Conservation (phyloP, 768 basidiomycete species). For the Phaffia australis region DNA sequence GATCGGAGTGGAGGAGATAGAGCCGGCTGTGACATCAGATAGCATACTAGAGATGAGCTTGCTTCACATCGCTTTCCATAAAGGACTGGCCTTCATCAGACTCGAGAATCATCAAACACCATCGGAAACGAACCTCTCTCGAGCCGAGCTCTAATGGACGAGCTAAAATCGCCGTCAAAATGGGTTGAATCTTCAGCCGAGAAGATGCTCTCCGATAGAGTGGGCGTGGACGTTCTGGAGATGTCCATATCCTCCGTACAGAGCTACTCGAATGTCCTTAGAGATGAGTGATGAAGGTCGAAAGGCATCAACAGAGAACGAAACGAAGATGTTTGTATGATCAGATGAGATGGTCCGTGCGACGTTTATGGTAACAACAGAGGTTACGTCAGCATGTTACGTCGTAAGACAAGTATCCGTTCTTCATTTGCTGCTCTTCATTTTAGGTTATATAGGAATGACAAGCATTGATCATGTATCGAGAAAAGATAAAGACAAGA, state of each 20-base stretch:
- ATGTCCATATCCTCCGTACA: slow-evolving; percentile 7
- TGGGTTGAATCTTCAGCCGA: slow-evolving; percentile 20
- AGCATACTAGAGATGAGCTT: neutral
- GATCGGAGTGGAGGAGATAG: slow-evolving; percentile 4
- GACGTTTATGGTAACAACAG: no score
- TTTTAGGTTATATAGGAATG: no score
- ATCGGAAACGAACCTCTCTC: slow-evolving; percentile 10
- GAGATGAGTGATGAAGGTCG: no score
- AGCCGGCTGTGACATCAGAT: slow-evolving; percentile 4
- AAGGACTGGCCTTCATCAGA: neutral
- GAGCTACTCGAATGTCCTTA: no score
- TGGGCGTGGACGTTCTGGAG: slow-evolving; percentile 20
- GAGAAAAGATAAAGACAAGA: no score
- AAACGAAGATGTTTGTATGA: no score
- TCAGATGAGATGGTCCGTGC: no score
- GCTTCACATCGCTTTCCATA: neutral
- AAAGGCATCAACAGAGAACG: no score
- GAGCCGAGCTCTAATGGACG: neutral
- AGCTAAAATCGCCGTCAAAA: slow-evolving; percentile 9
- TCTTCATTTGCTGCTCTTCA: no score
- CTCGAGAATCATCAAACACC: neutral
- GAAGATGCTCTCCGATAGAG: slow-evolving; percentile 21
- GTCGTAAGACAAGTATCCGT: no score
- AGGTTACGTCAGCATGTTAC: no score
- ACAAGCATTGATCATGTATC: no score